Conservation (phyloP, 2,329 filamentous ascomycete species). For the Xylaria sp. region DNA sequence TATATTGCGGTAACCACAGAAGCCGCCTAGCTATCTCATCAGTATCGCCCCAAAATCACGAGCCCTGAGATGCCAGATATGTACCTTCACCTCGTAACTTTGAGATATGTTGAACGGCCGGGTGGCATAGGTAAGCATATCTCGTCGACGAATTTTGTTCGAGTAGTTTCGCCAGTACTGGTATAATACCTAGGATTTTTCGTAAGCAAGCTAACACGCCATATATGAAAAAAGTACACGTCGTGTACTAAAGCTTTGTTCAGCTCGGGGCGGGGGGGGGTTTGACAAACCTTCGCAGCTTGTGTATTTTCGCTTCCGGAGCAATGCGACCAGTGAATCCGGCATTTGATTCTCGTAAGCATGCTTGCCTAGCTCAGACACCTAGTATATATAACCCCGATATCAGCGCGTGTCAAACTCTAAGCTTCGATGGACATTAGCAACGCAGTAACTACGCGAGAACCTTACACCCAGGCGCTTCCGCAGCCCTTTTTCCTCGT, state of each 20-base stretch:
- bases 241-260: neutral
- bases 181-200: slow-evolving; percentile 63
- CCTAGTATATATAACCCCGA: slow-evolving; percentile 51
- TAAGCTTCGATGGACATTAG: neutral
- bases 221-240: neutral
- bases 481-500: slow-evolving; percentile 7
- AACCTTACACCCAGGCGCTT: slow-evolving; percentile 39
- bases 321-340: slow-evolving; percentile 70
- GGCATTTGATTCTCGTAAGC: slow-evolving; percentile 82
- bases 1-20: slow-evolving; percentile 95
- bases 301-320: slow-evolving; percentile 69
- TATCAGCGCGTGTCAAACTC: slow-evolving; percentile 1
- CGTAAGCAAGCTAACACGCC: slow-evolving; percentile 3
- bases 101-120: slow-evolving; percentile 79
- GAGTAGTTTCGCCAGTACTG: slow-evolving; percentile 71
- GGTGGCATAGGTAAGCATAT: slow-evolving; percentile 83
- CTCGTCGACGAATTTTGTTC: slow-evolving; percentile 72
- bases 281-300: slow-evolving; percentile 61
- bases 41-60: neutral
- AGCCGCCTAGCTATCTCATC: slow-evolving; percentile 70
- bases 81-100: slow-evolving; percentile 80
- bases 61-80: neutral
- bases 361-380: slow-evolving; percentile 76
- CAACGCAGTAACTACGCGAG: neutral
- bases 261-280: neutral